A percentile compares a stretch with the other conserved stretches of the same genome.
Conservation (phyloP, 768 basidiomycete species). For the Lactarius sp. region DNA sequence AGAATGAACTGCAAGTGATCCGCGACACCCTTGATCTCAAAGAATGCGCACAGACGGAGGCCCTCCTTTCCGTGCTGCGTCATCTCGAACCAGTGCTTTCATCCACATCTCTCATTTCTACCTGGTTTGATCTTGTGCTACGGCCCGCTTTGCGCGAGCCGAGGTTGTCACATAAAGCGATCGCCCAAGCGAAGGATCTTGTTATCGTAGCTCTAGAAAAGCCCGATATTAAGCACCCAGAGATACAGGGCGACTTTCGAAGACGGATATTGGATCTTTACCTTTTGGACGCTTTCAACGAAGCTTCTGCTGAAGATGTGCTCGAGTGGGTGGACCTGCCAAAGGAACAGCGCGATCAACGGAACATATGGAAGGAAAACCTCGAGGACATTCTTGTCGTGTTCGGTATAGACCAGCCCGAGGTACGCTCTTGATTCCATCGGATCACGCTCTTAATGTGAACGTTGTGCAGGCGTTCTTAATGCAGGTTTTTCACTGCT, state of each 20-base stretch:
- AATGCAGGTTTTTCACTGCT: constrained; percentile 60
- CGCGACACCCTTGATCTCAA: constrained; percentile 61
- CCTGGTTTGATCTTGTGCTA: constrained; percentile 78
- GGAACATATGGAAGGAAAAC: constrained; percentile 69
- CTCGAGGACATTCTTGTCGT: constrained; percentile 69
- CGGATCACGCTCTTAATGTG: background rate
- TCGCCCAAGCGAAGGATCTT: constrained; percentile 67
- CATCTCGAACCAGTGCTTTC: constrained; percentile 59
- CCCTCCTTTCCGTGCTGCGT: constrained; percentile 61
- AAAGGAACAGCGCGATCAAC: constrained; percentile 53
- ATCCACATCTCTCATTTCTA: constrained; percentile 61
- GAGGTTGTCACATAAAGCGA: constrained; percentile 51
- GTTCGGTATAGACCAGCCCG: constrained; percentile 56
- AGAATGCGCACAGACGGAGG: constrained; percentile 54
- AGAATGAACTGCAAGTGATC: constrained; percentile 62
- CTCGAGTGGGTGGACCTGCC: constrained; percentile 71
- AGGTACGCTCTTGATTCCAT: constrained; percentile 44
- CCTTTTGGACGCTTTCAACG: constrained; percentile 71
- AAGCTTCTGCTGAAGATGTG: constrained; percentile 65
- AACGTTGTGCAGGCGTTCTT: constrained; percentile 53
- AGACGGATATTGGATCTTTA: constrained; percentile 68
- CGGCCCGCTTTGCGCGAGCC: constrained; percentile 76
- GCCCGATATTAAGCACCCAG: constrained; percentile 40
- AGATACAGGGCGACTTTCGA: constrained; percentile 61
- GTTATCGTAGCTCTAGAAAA: constrained; percentile 55